Evolutionary conservation across 768 basidiomycete genomes (phyloP).

Genomic region (Lactifluus pinguis): DNA sequence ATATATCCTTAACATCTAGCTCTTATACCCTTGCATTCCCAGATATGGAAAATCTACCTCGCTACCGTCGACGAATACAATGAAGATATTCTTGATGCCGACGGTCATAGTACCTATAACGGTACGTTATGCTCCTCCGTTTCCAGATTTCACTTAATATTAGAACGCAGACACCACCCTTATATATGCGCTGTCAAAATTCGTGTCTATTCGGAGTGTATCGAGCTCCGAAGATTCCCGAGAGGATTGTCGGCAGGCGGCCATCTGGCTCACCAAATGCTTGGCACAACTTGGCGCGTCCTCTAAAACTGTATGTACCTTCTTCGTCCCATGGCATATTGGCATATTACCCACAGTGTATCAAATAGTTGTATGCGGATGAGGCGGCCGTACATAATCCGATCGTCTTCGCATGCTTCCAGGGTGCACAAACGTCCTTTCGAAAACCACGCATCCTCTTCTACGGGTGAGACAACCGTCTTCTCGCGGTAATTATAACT

Average conservation of each 20-base stretch:
- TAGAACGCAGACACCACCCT: constrained; percentile 51
- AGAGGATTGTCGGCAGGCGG: constrained; percentile 90
- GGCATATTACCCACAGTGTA: neutral
- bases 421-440: constrained; percentile 50
- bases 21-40: neutral
- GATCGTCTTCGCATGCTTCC: constrained; percentile 82
- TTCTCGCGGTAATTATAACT: neutral
- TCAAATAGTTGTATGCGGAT: constrained; percentile 58
- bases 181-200: constrained; percentile 72
- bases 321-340: neutral
- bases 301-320: constrained; percentile 28
- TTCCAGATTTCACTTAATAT: neutral
- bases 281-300: constrained; percentile 82
- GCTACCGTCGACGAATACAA: neutral
- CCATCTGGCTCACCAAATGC: constrained; percentile 86
- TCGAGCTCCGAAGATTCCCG: constrained; percentile 56
- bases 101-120: constrained; percentile 1
- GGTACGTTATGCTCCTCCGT: neutral
- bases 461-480: constrained; percentile 60
- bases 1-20: neutral
- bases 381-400: constrained; percentile 61
- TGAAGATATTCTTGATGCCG: constrained; percentile 8
- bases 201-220: constrained; percentile 82
- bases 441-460: constrained; percentile 71
- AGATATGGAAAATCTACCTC: constrained; percentile 34